Conservation (phyloP, 257 asterid species). For the Solanum lycopersicoides region DNA sequence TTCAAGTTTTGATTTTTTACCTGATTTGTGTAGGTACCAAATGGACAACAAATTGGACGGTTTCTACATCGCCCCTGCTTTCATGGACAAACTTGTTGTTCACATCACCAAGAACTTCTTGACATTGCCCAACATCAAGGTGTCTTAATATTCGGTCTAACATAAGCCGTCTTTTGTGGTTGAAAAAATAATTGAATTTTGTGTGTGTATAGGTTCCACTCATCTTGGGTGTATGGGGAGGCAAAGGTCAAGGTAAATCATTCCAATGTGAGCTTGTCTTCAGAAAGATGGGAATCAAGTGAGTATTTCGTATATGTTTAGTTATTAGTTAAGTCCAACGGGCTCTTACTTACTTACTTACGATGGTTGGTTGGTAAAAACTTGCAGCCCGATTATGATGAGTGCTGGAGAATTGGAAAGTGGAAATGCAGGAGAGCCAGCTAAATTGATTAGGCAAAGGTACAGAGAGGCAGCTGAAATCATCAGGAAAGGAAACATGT, state of each 20-base stretch:
- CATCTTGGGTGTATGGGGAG: slow-evolving; percentile 46
- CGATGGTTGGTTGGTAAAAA: too few relatives aligned
- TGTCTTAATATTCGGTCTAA: not conserved
- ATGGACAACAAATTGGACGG: slow-evolving; percentile 30
- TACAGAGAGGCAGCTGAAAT: slow-evolving; percentile 42
- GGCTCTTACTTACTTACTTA: not conserved
- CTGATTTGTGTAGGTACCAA: not conserved
- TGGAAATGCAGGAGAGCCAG: slow-evolving; percentile 46
- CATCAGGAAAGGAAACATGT: slow-evolving; percentile 33
- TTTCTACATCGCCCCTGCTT: slow-evolving; percentile 36
- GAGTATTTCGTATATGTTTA: not conserved
- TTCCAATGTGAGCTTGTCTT: slow-evolving; percentile 49
- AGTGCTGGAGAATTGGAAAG: slow-evolving; percentile 48
- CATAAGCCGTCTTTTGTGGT: not conserved
- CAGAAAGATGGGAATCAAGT: slow-evolving; percentile 40
- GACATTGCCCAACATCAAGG: slow-evolving; percentile 35
- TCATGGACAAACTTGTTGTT: slow-evolving; percentile 39
- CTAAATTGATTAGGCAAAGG: slow-evolving; percentile 39
- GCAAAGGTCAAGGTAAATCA: slow-evolving; percentile 46
- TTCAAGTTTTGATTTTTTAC: not conserved
- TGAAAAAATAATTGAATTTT: not conserved
- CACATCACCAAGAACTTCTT: slow-evolving; percentile 34
- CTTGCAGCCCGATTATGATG: slow-evolving; percentile 38
- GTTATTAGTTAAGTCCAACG: not conserved
- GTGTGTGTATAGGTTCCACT: slow-evolving; percentile 26